These are phyloP conservation scores for Mycena polygramma DNA, from an alignment of 768 basidiomycete genomes.

Conservation along the genomic window DNA sequence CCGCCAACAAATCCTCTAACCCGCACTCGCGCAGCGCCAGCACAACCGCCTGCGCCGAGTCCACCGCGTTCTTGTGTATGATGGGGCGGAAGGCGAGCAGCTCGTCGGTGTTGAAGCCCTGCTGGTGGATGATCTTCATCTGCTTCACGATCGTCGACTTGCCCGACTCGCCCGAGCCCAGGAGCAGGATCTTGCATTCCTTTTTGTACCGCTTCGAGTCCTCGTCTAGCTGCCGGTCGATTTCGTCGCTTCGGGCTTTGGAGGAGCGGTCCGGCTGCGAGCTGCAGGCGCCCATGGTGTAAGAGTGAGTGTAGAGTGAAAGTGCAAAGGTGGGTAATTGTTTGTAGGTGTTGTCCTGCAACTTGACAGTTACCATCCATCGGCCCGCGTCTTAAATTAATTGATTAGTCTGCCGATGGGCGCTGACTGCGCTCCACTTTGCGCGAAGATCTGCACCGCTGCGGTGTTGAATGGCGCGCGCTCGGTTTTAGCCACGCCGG, in stretches of 20 bases:
- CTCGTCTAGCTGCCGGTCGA: slow-evolving; percentile 69
- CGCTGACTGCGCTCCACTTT: too few relatives aligned
- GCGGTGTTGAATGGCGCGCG: too few relatives aligned
- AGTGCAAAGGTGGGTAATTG: background rate
- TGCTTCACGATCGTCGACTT: slow-evolving; percentile 81
- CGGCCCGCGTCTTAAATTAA: too few relatives aligned
- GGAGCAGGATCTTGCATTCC: slow-evolving; percentile 74
- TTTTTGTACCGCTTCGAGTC: slow-evolving; percentile 67
- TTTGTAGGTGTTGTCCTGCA: too few relatives aligned
- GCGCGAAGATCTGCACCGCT: too few relatives aligned
- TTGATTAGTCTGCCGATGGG: too few relatives aligned
- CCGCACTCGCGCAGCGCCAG: background rate
- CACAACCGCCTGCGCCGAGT: background rate
- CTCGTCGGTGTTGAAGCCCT: slow-evolving; percentile 72
- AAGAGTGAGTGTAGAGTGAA: too few relatives aligned
- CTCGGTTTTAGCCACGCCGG: too few relatives aligned
- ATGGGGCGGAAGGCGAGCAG: slow-evolving; percentile 71
- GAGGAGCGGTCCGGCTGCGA: slow-evolving; percentile 29
- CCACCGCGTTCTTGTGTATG: slow-evolving; percentile 69
- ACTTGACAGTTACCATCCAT: too few relatives aligned
- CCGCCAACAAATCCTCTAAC: background rate
- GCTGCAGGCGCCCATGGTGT: slow-evolving; percentile 32
- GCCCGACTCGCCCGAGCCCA: slow-evolving; percentile 74
- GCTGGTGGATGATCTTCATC: slow-evolving; percentile 81
- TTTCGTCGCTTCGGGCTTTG: slow-evolving; percentile 53